Base-by-base conservation (phyloP, 495 filamentous ascomycete species). In the Daldinia vernicosa region DNA sequence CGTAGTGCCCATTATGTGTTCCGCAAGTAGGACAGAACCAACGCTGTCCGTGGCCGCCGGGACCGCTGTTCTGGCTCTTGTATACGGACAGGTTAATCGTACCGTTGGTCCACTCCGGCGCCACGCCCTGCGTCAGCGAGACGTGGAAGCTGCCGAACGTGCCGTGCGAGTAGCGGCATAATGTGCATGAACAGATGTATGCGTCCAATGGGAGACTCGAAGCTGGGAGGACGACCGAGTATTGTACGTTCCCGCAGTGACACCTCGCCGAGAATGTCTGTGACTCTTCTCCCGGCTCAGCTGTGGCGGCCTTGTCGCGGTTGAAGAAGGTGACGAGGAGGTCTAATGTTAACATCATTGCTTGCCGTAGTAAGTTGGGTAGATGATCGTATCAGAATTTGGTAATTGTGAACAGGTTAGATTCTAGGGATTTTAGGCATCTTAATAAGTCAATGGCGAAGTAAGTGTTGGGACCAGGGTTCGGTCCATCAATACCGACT, bases 11-110 rank as follows among this genome's bases (percentile, higher is more conserved):
- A 67, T 87, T 82, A 70, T 91, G 87, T 40, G 86, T 84, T 59
- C 90, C 90, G 72, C 91, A 94, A 28, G 81, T 88, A 33, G 77
- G 76, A 81, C 92, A 93, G 81, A 91, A 92, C 69, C 87, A 86
- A n/a, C 87, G 86, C 35, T 80, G 84, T 4, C 87, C 60, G 33
- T 82, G 74, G 12, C 83, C 67, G 5, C 45, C 47, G 4, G 84
- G 82, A 67, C 85, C 81, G 51, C 75, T 53, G 4, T 53, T 60
- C 15, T 52, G 53, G 1, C 30, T 63, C 33, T 63, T 76, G 75
- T 91, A 92, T 22, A 80, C 69, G 8, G 79, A 81, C 4, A 89
- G 71, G 1, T 76, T 76, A 14, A 83, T 68, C 72, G 79, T 1
- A 79, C 80, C 14, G 74, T 33, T 67, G 56, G 80, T 75, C 26